Evolutionary conservation across 1,139 yeast genomes (phyloP).

Genomic region (Protomyces arabidopsidicola): DNA sequence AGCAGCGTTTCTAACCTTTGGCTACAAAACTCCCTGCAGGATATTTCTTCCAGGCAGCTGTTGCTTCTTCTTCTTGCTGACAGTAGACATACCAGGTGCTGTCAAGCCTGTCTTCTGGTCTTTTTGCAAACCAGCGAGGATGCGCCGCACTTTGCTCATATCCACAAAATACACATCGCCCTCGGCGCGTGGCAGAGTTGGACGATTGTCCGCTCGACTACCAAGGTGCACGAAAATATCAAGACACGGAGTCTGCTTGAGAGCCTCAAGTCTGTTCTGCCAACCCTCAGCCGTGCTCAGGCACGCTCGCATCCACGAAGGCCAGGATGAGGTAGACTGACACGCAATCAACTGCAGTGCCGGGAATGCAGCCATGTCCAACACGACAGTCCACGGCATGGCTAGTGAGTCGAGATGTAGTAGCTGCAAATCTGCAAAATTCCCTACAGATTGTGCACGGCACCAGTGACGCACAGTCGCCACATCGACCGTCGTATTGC

Average conservation of each 20-base stretch:
- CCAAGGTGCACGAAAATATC: not conserved
- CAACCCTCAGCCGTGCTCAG: not conserved
- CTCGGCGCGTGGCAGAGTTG: not conserved
- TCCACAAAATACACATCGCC: not conserved
- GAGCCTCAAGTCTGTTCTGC: not conserved
- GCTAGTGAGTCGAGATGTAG: not conserved
- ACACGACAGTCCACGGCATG: not conserved
- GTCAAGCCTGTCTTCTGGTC: no score
- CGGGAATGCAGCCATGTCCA: not conserved
- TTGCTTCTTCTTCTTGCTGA: no score
- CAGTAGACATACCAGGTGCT: no score
- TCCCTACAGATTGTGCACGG: conserved; percentile 9
- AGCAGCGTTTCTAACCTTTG: no score
- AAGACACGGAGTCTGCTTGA: not conserved
- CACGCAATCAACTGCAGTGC: not conserved
- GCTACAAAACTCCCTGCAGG: no score
- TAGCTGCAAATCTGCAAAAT: not conserved
- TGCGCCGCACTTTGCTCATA: not conserved
- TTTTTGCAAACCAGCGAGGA: not conserved
- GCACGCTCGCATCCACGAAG: not conserved
- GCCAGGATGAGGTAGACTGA: not conserved
- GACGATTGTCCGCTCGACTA: not conserved
- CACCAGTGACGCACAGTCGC: conserved; percentile 13
- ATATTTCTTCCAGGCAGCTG: no score
- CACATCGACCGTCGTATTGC: conserved; percentile 1